Evolutionary conservation across 2,329 filamentous ascomycete genomes (phyloP).

Genomic region (Neospermospora avenae): DNA sequence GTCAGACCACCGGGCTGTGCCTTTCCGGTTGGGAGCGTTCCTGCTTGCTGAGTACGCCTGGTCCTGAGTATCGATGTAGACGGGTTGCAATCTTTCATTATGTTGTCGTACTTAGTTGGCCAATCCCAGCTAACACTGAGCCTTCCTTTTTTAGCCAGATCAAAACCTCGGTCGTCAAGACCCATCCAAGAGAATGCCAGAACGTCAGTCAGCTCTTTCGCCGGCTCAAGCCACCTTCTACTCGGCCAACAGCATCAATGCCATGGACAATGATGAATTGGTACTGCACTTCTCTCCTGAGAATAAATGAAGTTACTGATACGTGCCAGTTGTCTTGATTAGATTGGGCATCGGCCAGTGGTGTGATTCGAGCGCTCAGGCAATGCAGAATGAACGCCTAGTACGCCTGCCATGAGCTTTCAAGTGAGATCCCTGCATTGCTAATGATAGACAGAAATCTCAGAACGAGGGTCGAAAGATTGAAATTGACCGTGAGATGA

Average conservation of each 20-base stretch:
- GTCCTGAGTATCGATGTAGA: not conserved
- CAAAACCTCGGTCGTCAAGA: not conserved
- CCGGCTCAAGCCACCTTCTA: not conserved
- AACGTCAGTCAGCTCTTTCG: not conserved
- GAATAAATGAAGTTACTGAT: no score
- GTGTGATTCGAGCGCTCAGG: no score
- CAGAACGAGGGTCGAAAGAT: no score
- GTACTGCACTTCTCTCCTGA: no score
- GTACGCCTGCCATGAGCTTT: no score
- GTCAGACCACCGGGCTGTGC: not conserved
- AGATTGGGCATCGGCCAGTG: no score
- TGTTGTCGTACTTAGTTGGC: slow-evolving; percentile 1
- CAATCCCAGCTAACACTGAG: slow-evolving; percentile 1
- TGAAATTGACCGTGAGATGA: no score
- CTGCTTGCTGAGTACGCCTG: not conserved
- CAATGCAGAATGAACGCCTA: no score
- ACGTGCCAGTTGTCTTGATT: no score
- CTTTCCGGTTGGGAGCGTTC: not conserved
- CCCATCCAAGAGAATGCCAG: not conserved
- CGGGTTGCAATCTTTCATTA: not conserved
- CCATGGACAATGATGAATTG: not conserved
- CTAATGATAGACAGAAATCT: no score
- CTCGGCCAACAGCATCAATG: not conserved
- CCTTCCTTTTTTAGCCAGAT: not conserved
- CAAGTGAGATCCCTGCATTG: no score